Conservation (phyloP, 2,329 filamentous ascomycete genomes). For the Fusarium sp. region DNA sequence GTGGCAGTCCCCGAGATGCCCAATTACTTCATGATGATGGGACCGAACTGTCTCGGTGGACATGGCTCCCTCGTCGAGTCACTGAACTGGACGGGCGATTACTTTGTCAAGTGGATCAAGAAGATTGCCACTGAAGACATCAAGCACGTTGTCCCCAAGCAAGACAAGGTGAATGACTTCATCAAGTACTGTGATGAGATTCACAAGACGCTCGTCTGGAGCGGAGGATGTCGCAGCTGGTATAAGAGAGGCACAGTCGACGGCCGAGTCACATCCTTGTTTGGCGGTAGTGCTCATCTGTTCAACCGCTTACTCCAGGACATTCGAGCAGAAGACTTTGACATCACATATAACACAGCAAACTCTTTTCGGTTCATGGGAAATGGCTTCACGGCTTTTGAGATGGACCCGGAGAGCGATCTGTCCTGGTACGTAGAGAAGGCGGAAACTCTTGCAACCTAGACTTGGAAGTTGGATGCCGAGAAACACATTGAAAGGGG, state of each 20-base stretch:
- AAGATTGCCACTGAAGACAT: conserved; percentile 41
- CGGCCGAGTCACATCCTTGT: conserved; percentile 35
- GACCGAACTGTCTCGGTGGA: conserved; percentile 37
- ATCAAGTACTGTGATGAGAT: conserved; percentile 37
- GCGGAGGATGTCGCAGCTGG: conserved; percentile 37
- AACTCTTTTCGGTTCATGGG: conserved; percentile 42
- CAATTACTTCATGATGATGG: conserved; percentile 49
- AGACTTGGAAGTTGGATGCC: neutral
- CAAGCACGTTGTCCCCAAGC: conserved; percentile 34
- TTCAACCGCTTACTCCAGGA: conserved; percentile 38
- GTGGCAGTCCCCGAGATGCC: conserved; percentile 47
- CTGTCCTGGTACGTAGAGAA: conserved; percentile 40
- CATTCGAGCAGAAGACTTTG: conserved; percentile 38
- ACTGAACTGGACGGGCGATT: conserved; percentile 41
- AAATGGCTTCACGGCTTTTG: conserved; percentile 37
- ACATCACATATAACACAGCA: conserved; percentile 32
- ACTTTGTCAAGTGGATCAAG: conserved; percentile 42
- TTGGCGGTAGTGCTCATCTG: conserved; percentile 38
- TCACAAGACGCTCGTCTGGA: conserved; percentile 41
- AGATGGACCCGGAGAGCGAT: conserved; percentile 39
- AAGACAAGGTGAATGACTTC: conserved; percentile 40
- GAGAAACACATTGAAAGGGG: neutral
- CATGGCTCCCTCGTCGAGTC: conserved; percentile 40
- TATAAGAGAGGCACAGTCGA: conserved; percentile 35
- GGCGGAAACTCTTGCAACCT: conserved; percentile 24